These are phyloP conservation scores for Polytrichum commune DNA, from an alignment of 225 moss, liverwort and hornwort species.

Conservation along the genomic window DNA sequence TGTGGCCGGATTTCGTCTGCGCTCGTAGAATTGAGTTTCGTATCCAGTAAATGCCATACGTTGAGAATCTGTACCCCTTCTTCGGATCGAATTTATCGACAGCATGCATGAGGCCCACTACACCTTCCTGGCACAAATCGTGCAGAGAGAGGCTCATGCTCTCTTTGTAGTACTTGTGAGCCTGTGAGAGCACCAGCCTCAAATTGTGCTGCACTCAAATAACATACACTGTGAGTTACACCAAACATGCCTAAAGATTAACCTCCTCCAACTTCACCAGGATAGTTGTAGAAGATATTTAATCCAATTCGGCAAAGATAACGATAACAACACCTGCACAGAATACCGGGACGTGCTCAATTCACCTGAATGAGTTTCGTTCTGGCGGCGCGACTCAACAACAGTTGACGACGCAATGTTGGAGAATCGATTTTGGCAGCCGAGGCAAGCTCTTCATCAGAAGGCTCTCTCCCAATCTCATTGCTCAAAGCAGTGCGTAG, in stretches of 20 bases:
- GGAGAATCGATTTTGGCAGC: conserved; percentile 53
- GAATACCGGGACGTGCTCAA: background rate
- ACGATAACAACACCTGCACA: background rate
- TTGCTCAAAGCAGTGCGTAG: conserved; percentile 28
- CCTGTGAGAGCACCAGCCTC: conserved; percentile 82
- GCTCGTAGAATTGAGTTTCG: conserved; percentile 92
- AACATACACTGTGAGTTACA: too few species aligned
- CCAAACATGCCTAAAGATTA: too few species aligned
- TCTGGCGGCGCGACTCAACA: conserved; percentile 71
- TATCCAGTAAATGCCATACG: conserved; percentile 96
- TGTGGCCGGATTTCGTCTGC: conserved; percentile 81
- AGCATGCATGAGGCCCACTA: conserved; percentile 78
- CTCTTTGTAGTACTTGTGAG: conserved; percentile 70
- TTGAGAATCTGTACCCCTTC: conserved; percentile 86
- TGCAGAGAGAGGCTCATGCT: conserved; percentile 73
- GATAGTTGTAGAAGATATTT: too few species aligned
- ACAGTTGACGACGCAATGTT: conserved; percentile 67
- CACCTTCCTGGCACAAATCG: conserved; percentile 96
- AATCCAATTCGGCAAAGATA: too few species aligned
- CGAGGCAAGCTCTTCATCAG: conserved; percentile 77
- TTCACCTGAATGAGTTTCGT: conserved; percentile 81
- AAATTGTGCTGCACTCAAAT: conserved; percentile 60
- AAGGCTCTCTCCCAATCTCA: conserved; percentile 48
- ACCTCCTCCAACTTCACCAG: too few species aligned
- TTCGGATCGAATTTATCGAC: conserved; percentile 89